phyloP scores from a whole-genome alignment of 805 yeast genomes.

The Jamesozyma hellenica region DNA sequence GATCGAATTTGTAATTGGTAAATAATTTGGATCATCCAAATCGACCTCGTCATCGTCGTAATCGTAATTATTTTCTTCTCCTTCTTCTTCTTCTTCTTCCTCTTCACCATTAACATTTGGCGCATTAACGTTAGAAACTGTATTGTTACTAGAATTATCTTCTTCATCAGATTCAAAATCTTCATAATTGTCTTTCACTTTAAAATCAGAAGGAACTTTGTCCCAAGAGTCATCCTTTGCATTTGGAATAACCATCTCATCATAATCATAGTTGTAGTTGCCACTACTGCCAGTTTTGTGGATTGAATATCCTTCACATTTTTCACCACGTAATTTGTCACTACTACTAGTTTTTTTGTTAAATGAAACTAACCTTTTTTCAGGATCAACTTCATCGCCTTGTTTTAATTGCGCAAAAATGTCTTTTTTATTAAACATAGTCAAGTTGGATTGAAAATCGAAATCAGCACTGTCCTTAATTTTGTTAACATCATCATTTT shows the following conservation, averaged over 20 bases:
- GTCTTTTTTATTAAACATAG: conserved; percentile 68
- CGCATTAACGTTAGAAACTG: neutral
- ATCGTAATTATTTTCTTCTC: conserved; percentile 2
- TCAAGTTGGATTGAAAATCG: conserved; percentile 75
- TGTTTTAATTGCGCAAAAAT: conserved; percentile 70
- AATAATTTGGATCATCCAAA: conserved; percentile 10
- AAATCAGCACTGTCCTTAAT: conserved; percentile 53
- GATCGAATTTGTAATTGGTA: conserved; percentile 29
- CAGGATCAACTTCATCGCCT: conserved; percentile 50
- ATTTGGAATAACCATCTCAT: conserved; percentile 62
- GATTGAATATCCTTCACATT: neutral
- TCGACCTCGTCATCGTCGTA: conserved; percentile 11
- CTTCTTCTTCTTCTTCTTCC: conserved; percentile 13
- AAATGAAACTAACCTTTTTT: conserved; percentile 62
- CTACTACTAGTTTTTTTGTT: conserved; percentile 38
- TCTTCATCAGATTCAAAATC: conserved; percentile 3
- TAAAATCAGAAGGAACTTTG: conserved; percentile 14
- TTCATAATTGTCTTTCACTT: conserved; percentile 1
- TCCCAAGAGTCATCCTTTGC: conserved; percentile 47
- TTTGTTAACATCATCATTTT: conserved; percentile 38
- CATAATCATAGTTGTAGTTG: conserved; percentile 44
- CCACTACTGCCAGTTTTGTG: neutral
- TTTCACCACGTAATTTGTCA: neutral
- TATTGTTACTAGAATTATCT: neutral
- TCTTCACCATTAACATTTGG: conserved; percentile 2